Evolutionary conservation across 2,329 filamentous ascomycete species (phyloP).

Genomic region (Phyllachora maydis): DNA sequence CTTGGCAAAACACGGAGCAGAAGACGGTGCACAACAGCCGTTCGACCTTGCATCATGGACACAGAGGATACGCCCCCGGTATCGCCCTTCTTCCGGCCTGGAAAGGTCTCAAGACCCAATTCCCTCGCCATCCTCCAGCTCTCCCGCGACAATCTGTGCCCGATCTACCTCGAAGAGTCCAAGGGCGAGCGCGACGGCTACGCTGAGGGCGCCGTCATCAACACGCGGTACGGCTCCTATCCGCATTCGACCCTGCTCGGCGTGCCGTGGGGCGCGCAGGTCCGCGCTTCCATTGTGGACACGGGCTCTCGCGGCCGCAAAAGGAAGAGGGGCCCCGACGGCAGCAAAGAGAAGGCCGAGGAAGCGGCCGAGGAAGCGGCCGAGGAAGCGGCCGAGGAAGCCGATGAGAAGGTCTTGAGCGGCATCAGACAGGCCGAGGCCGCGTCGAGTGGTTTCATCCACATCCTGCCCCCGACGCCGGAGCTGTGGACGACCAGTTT

Average conservation of each 20-base stretch:
- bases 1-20: no score
- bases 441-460: slow-evolving; percentile 50
- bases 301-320: slow-evolving; percentile 73
- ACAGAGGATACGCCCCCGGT: slow-evolving; percentile 1
- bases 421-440: no score
- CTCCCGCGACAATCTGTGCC: slow-evolving; percentile 67
- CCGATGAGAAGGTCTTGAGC: no score
- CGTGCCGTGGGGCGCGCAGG: slow-evolving; percentile 78
- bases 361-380: slow-evolving; percentile 5
- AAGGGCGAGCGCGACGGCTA: slow-evolving; percentile 49
- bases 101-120: slow-evolving; percentile 36
- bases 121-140: slow-evolving; percentile 70
- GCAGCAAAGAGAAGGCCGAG: slow-evolving; percentile 8
- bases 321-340: slow-evolving; percentile 27
- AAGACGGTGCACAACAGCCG: no score
- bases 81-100: slow-evolving; percentile 67
- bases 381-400: slow-evolving; percentile 19
- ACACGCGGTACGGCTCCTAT: slow-evolving; percentile 86
- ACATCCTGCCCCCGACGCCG: slow-evolving; percentile 59
- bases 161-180: slow-evolving; percentile 45
- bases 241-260: slow-evolving; percentile 60
- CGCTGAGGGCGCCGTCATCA: slow-evolving; percentile 58
- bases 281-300: slow-evolving; percentile 74
- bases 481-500: slow-evolving; percentile 67
- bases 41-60: no score